Evolutionary conservation across 176 grass and related monocot species (phyloP).

Genomic region (Oryza meridionalis): DNA sequence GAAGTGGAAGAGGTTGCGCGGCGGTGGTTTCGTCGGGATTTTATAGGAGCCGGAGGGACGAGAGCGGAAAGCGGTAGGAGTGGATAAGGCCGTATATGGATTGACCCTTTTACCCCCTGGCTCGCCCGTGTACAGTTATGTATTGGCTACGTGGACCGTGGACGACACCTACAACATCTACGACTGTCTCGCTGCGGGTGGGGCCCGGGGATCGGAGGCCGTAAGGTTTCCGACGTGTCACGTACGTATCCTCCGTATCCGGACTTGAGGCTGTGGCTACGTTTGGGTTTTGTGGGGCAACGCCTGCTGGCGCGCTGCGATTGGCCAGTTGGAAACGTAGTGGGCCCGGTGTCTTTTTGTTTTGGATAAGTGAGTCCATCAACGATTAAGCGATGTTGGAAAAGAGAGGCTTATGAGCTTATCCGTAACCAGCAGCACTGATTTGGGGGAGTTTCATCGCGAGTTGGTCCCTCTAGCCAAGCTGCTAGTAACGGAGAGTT

Average conservation of each 20-base stretch:
- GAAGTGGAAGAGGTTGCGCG: not conserved
- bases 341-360: not conserved
- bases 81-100: slow-evolving; percentile 44
- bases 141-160: slow-evolving; percentile 31
- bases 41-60: slow-evolving; percentile 40
- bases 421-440: not conserved
- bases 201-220: not conserved
- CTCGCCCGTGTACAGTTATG: not conserved
- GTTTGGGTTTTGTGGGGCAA: not conserved
- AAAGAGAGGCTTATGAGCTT: slow-evolving; percentile 35
- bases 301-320: not conserved
- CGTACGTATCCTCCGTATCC: not conserved
- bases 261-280: not conserved
- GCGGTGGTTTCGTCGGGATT: not conserved
- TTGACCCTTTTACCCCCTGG: not conserved
- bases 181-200: not conserved
- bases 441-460: slow-evolving; percentile 14
- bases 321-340: not conserved
- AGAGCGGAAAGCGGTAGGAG: slow-evolving; percentile 8
- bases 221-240: not conserved
- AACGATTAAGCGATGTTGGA: not conserved
- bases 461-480: not conserved
- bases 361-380: slow-evolving; percentile 25
- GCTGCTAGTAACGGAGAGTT: not conserved
- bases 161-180: not conserved